phyloP scores from a whole-genome alignment of 148 eudicot genomes.

The Spergularia marina region DNA sequence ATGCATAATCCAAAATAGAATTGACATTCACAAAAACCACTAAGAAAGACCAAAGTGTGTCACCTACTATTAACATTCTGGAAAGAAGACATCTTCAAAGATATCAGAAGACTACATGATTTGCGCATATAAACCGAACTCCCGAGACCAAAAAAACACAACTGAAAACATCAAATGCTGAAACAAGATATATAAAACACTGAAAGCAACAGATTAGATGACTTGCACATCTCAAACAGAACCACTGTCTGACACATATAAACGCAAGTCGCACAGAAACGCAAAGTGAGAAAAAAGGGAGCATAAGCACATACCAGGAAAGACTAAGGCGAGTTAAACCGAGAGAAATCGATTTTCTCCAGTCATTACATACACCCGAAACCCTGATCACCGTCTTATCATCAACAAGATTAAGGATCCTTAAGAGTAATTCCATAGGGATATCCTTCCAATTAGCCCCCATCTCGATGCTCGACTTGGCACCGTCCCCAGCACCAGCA shows the following conservation, averaged over 20 bases:
- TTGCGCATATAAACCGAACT: not conserved
- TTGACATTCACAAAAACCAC: not conserved
- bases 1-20: no score
- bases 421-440: conserved; percentile 81
- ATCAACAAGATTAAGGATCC: conserved; percentile 73
- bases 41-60: not conserved
- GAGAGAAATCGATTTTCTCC: conserved; percentile 83
- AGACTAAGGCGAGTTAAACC: conserved; percentile 75
- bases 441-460: conserved; percentile 76
- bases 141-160: not conserved
- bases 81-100: not conserved
- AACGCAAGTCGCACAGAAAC: not conserved
- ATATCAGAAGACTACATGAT: not conserved
- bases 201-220: not conserved
- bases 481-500: conserved; percentile 22
- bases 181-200: no score
- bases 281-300: not conserved
- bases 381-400: conserved; percentile 75
- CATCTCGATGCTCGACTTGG: conserved; percentile 36
- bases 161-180: not conserved
- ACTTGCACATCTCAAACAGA: not conserved
- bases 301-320: conserved; percentile 61
- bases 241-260: not conserved
- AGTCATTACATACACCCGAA: conserved; percentile 77
- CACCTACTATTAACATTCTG: not conserved